Conservation (phyloP, 1,284 basidiomycete genomes). For the Austroboletus rostrupii region DNA sequence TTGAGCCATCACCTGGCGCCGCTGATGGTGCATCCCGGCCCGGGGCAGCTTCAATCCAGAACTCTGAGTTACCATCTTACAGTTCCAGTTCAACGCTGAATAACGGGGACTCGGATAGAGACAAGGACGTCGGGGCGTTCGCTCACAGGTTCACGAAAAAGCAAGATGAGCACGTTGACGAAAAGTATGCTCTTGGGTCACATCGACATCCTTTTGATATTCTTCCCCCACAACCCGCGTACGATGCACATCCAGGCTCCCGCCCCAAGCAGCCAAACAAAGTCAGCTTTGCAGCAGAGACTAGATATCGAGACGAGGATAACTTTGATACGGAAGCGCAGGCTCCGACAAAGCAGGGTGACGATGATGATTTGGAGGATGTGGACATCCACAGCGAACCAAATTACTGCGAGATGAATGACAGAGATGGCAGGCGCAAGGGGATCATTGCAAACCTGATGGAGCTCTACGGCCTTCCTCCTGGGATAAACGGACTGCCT, state of each 20-base stretch:
- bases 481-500: conserved; percentile 24
- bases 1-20: conserved; percentile 14
- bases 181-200: conserved; percentile 47
- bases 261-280: conserved; percentile 16
- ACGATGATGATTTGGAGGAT: conserved; percentile 4
- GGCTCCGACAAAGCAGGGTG: conserved; percentile 1
- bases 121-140: conserved; percentile 16
- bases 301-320: conserved; percentile 11
- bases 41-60: conserved; percentile 15
- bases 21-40: conserved; percentile 12
- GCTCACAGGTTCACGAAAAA: conserved; percentile 16
- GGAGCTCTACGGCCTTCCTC: conserved; percentile 44
- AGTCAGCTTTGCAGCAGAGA: conserved; percentile 22
- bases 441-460: conserved; percentile 46
- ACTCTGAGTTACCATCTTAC: conserved; percentile 14
- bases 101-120: conserved; percentile 16
- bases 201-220: conserved; percentile 61
- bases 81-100: conserved; percentile 35
- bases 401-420: conserved; percentile 17
- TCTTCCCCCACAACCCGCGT: conserved; percentile 42
- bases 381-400: conserved; percentile 9
- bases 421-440: conserved; percentile 28
- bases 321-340: conserved; percentile 28
- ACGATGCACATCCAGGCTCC: conserved; percentile 26
- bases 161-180: conserved; percentile 18